These are phyloP conservation scores for Suillus tomentosus DNA, from an alignment of 768 basidiomycete species.

Conservation along the genomic window DNA sequence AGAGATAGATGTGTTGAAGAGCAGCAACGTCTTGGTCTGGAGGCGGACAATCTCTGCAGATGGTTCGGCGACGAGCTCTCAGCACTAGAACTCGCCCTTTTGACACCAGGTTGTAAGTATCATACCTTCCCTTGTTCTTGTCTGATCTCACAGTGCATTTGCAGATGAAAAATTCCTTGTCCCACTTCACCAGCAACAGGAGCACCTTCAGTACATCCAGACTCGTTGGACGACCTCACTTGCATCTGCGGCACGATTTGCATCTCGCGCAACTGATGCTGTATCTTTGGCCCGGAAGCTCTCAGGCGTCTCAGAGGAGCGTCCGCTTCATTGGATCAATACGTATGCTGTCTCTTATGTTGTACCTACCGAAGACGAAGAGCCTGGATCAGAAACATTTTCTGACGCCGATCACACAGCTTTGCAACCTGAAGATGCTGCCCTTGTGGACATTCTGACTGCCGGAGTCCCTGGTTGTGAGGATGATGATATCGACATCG, in stretches of 20 bases:
- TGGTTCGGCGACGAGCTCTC: neutral
- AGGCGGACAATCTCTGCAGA: neutral
- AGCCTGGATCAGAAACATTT: neutral
- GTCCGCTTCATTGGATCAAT: neutral
- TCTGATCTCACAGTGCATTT: neutral
- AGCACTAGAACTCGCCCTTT: constrained; percentile 8
- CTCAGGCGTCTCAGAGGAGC: neutral
- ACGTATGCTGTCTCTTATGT: neutral
- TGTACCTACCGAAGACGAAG: neutral
- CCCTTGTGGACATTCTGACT: neutral
- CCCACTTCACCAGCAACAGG: constrained; percentile 5
- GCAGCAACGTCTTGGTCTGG: neutral
- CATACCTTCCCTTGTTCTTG: neutral
- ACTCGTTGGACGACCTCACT: constrained; percentile 18
- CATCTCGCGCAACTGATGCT: neutral
- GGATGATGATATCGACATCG: neutral
- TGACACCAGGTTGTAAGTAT: constrained; percentile 11
- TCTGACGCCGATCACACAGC: neutral
- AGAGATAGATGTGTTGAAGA: constrained; percentile 8
- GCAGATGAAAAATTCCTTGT: constrained; percentile 1
- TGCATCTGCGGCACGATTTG: neutral
- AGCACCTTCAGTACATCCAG: constrained; percentile 19
- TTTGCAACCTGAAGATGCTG: neutral
- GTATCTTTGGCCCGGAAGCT: neutral
- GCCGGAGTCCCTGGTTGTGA: neutral